A percentile compares a stretch with the other conserved stretches of the same genome.
phyloP scores from a whole-genome alignment of 345 rosid genomes.

The Hibiscus trionum region DNA sequence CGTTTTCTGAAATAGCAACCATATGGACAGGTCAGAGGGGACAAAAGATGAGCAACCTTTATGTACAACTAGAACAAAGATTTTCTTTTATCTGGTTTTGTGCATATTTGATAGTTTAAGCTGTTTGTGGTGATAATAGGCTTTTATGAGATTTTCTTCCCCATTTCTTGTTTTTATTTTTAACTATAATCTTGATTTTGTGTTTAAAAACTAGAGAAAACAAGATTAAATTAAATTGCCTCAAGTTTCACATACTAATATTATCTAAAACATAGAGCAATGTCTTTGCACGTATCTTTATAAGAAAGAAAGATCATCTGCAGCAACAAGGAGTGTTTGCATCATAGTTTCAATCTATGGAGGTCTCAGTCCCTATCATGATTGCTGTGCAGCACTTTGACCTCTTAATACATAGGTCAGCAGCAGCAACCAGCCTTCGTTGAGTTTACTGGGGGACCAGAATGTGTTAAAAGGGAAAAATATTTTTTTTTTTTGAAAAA shows the following conservation, averaged over 20 bases:
- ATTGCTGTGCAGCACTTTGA: slow-evolving; percentile 3
- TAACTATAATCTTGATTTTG: background rate
- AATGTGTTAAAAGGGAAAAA: slow-evolving; percentile 6
- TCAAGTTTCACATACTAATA: background rate
- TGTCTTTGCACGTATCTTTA: background rate
- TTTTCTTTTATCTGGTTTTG: background rate
- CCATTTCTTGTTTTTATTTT: background rate
- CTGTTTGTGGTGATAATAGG: background rate
- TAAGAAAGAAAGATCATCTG: background rate
- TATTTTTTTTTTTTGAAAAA: slow-evolving; percentile 26
- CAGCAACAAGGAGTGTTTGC: slow-evolving; percentile 6
- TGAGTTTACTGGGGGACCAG: slow-evolving; percentile 29
- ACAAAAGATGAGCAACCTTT: background rate
- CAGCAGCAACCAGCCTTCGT: slow-evolving; percentile 12
- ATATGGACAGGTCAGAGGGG: background rate
- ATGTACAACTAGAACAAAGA: background rate
- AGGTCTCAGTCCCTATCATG: slow-evolving; percentile 4
- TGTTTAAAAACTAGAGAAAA: background rate
- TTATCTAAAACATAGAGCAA: background rate
- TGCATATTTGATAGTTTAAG: background rate
- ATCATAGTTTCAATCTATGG: slow-evolving; percentile 1
- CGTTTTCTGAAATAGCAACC: background rate
- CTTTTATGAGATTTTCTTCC: background rate
- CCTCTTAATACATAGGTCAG: slow-evolving; percentile 13
- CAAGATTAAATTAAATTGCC: slow-evolving; percentile 4